These are phyloP conservation scores for Athelia psychrophila DNA, from an alignment of 1,284 basidiomycete genomes.

Conservation along the genomic window DNA sequence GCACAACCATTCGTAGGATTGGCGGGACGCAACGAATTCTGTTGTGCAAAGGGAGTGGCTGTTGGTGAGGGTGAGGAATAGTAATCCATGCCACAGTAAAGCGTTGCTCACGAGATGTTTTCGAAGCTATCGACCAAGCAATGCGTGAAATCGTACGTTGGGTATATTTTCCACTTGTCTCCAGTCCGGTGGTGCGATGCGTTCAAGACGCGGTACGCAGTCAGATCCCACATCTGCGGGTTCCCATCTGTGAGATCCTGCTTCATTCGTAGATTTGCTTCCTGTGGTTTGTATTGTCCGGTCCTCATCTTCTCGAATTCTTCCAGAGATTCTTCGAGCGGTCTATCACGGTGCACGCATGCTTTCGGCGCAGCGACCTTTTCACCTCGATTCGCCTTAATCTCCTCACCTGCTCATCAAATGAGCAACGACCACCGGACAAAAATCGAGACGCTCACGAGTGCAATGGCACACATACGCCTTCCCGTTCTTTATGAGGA, in stretches of 20 bases:
- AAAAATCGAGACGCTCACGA: constrained; percentile 51
- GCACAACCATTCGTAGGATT: constrained; percentile 99
- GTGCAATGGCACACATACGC: constrained; percentile 97
- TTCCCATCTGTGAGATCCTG: constrained; percentile 93
- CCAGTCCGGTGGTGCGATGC: constrained; percentile 93
- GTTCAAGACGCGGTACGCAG: constrained; percentile 93
- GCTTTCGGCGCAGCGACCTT: constrained; percentile 82
- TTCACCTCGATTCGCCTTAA: constrained; percentile 84
- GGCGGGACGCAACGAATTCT: constrained; percentile 95
- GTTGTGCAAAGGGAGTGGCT: constrained; percentile 98
- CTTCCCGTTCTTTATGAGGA: constrained; percentile 87
- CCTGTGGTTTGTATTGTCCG: constrained; percentile 87
- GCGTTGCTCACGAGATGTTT: constrained; percentile 86
- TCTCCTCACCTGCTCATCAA: constrained; percentile 73
- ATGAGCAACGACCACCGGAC: background rate
- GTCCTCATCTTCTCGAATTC: constrained; percentile 95
- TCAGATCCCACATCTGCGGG: constrained; percentile 99
- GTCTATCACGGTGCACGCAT: constrained; percentile 85
- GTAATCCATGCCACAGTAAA: background rate
- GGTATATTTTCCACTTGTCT: constrained; percentile 92
- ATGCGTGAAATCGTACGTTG: constrained; percentile 99
- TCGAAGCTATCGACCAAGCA: constrained; percentile 99
- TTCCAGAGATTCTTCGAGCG: constrained; percentile 79
- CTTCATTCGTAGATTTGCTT: constrained; percentile 96
- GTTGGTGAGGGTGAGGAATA: constrained; percentile 2